phyloP scores from a whole-genome alignment of 768 basidiomycete species.

The Podaxis pistillaris region DNA sequence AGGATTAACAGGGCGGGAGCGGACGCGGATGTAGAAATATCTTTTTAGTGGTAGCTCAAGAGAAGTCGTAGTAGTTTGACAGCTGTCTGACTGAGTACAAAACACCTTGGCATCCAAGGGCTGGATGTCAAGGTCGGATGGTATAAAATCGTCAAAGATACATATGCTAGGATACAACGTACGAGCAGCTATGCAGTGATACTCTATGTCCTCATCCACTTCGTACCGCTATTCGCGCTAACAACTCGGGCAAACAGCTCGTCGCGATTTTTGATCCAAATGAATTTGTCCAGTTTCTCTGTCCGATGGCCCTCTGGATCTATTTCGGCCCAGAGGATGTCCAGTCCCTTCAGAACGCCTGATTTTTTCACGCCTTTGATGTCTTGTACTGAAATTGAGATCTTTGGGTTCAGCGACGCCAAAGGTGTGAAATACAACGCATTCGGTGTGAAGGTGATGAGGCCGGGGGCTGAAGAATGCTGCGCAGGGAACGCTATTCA shows the following conservation, averaged over 20 bases:
- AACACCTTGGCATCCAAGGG: not conserved
- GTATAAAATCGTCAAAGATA: not conserved
- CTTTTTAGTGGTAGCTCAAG: not conserved
- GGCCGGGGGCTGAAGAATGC: constrained; percentile 49
- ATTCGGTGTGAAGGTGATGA: constrained; percentile 54
- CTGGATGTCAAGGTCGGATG: not conserved
- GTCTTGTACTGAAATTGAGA: constrained; percentile 42
- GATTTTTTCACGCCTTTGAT: constrained; percentile 59
- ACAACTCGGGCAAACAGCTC: constrained; percentile 67
- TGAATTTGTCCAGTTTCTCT: constrained; percentile 52
- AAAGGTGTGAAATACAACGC: constrained; percentile 56
- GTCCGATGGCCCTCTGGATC: constrained; percentile 26
- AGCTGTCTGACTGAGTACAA: constrained; percentile 1
- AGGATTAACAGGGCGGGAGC: not conserved
- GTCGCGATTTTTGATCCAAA: constrained; percentile 60
- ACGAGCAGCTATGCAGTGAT: not conserved
- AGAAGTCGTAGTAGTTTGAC: not conserved
- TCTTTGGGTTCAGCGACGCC: constrained; percentile 40
- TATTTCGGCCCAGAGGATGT: constrained; percentile 39
- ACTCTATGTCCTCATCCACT: not conserved
- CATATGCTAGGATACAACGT: no score
- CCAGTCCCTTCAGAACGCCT: constrained; percentile 51
- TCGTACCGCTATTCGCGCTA: constrained; percentile 23
- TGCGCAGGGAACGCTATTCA: constrained; percentile 60
- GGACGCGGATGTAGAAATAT: not conserved